Percentiles rank a stretch among this genome's conserved stretches.
These are phyloP conservation scores for Protea cynaroides DNA, from an alignment of 164 flowering plant species.

Conservation along the genomic window DNA sequence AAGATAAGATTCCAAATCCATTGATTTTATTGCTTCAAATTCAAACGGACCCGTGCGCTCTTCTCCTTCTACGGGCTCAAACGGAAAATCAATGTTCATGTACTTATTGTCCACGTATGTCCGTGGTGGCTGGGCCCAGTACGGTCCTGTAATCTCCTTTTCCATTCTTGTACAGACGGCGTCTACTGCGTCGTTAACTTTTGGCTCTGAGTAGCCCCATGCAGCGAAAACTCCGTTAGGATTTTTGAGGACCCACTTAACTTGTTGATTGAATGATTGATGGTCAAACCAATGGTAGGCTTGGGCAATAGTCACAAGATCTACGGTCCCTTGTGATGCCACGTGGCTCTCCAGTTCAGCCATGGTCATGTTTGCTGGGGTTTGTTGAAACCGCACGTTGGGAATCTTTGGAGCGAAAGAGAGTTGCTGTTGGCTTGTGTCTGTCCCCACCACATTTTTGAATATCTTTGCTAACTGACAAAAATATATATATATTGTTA, in stretches of 20 bases:
- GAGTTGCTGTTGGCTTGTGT: slow-evolving; percentile 24
- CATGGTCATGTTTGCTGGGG: slow-evolving; percentile 18
- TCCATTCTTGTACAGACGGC: slow-evolving; percentile 9
- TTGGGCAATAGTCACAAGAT: slow-evolving; percentile 33
- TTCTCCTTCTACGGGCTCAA: slow-evolving; percentile 61
- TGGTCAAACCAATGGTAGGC: slow-evolving; percentile 55
- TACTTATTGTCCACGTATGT: slow-evolving; percentile 46
- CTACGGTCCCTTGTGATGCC: slow-evolving; percentile 18
- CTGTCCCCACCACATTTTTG: slow-evolving; percentile 30
- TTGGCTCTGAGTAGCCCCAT: slow-evolving; percentile 46
- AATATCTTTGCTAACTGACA: slow-evolving; percentile 24
- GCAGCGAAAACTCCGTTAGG: slow-evolving; percentile 54
- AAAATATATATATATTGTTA: neutral
- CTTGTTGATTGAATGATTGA: slow-evolving; percentile 32
- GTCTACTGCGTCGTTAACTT: slow-evolving; percentile 26
- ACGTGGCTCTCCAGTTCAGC: slow-evolving; percentile 14
- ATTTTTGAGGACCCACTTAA: slow-evolving; percentile 30
- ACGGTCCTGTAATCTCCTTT: slow-evolving; percentile 27
- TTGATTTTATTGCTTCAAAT: slow-evolving; percentile 37
- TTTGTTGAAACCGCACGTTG: slow-evolving; percentile 25
- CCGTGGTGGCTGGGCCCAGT: slow-evolving; percentile 47
- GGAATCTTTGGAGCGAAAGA: slow-evolving; percentile 16
- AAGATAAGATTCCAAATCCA: slow-evolving; percentile 51
- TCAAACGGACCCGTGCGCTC: slow-evolving; percentile 56
- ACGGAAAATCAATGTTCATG: slow-evolving; percentile 51